Evolutionary conservation across 129 eudicot species (phyloP).

Genomic region (Mikania micrantha): DNA sequence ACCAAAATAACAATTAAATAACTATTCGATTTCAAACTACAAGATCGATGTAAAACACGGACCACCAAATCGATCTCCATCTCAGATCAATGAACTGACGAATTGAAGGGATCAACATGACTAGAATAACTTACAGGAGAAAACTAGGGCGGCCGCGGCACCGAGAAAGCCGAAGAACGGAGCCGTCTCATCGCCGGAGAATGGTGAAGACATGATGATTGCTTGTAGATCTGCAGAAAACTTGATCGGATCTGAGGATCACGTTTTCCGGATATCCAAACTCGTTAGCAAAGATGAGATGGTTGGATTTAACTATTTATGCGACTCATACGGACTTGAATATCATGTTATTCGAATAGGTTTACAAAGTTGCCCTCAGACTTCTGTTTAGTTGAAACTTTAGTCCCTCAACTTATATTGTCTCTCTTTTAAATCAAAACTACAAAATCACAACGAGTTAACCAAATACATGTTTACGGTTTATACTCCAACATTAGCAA

Average conservation of each 20-base stretch:
- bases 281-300: neutral
- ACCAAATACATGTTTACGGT: no score
- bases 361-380: neutral
- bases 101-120: neutral
- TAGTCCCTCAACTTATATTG: neutral
- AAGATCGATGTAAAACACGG: neutral
- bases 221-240: conserved; percentile 20
- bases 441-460: neutral
- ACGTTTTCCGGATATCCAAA: conserved; percentile 16
- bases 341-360: conserved; percentile 4
- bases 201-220: conserved; percentile 35
- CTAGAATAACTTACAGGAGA: conserved; percentile 30
- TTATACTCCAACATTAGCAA: no score
- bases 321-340: conserved; percentile 4
- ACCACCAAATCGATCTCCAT: neutral
- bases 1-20: neutral
- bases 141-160: conserved; percentile 37
- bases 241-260: conserved; percentile 24
- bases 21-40: neutral
- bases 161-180: conserved; percentile 41
- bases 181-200: conserved; percentile 44
- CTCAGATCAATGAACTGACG: neutral
- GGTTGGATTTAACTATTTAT: conserved; percentile 20
- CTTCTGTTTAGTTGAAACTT: neutral
- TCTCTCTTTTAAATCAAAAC: neutral